Conservation (phyloP, 2,329 filamentous ascomycete species). For the Coleophoma eucalyptorum region DNA sequence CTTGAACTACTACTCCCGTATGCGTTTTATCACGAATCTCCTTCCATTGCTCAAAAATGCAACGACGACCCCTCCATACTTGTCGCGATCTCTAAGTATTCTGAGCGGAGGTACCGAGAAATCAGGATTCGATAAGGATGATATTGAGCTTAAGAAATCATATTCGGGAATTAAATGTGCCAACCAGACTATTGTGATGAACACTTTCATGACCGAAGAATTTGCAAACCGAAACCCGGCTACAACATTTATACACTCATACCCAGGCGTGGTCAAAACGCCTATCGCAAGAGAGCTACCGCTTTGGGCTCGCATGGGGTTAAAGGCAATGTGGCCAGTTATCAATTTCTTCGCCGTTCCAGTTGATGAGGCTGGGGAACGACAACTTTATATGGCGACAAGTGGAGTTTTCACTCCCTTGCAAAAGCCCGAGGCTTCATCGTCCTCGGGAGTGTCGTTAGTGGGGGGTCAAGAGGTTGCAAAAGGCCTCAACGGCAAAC, state of each 20-base stretch:
- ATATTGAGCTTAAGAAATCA: constrained; percentile 29
- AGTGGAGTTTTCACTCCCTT: constrained; percentile 21
- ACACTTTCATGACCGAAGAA: constrained; percentile 46
- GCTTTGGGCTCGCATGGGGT: constrained; percentile 9
- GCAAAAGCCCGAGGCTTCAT: constrained; percentile 5
- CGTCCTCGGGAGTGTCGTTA: constrained; percentile 12
- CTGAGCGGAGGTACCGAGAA: constrained; percentile 49
- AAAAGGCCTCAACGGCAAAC: constrained; percentile 9
- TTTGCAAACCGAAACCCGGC: constrained; percentile 40
- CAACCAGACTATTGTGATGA: constrained; percentile 23
- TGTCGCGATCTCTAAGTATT: constrained; percentile 53
- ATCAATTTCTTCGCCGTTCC: constrained; percentile 9
- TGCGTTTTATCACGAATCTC: constrained; percentile 52
- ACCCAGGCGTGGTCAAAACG: constrained; percentile 42
- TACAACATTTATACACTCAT: constrained; percentile 45
- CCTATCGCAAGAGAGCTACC: constrained; percentile 32
- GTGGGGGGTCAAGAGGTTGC: constrained; percentile 8
- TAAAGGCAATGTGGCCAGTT: constrained; percentile 12
- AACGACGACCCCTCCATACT: constrained; percentile 30
- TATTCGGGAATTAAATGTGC: constrained; percentile 16
- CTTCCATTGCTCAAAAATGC: constrained; percentile 44
- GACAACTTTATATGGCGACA: constrained; percentile 23
- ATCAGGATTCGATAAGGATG: constrained; percentile 34
- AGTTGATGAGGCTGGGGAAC: constrained; percentile 19
- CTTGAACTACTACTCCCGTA: constrained; percentile 49